Evolutionary conservation across 1,139 yeast species (phyloP).

Genomic region (Sugiyamaella paludigena): DNA sequence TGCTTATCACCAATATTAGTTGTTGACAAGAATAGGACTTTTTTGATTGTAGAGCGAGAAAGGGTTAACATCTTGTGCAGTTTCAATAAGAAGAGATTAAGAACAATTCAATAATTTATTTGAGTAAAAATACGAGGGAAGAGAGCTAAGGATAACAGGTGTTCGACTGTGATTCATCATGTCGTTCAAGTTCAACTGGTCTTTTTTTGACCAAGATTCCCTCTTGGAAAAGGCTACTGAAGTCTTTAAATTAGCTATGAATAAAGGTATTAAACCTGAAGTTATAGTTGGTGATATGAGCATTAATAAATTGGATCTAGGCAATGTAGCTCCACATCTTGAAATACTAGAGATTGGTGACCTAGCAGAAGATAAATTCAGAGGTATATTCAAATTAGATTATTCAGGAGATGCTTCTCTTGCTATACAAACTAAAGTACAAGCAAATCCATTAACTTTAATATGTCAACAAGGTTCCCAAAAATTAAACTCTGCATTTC

Average conservation of each 20-base stretch:
- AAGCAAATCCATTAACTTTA: slow-evolving; percentile 59
- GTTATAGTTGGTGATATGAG: slow-evolving; percentile 68
- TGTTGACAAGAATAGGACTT: no score
- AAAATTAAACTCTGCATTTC: slow-evolving; percentile 15
- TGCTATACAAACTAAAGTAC: slow-evolving; percentile 66
- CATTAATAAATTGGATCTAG: slow-evolving; percentile 71
- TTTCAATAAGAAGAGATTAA: no score
- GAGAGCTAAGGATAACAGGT: no score
- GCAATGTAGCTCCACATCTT: slow-evolving; percentile 63
- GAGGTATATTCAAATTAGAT: slow-evolving; percentile 71
- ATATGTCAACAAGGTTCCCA: slow-evolving; percentile 44
- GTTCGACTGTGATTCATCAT: slow-evolving; percentile 39
- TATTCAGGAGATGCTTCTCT: slow-evolving; percentile 70
- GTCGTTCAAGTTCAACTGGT: slow-evolving; percentile 82
- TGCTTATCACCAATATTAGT: not conserved
- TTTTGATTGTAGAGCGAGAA: no score
- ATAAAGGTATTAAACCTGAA: slow-evolving; percentile 67
- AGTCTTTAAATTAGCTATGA: slow-evolving; percentile 68
- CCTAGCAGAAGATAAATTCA: slow-evolving; percentile 61
- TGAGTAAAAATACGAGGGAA: no score
- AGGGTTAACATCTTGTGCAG: no score
- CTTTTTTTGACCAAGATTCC: slow-evolving; percentile 61
- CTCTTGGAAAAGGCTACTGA: slow-evolving; percentile 64
- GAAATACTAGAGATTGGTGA: slow-evolving; percentile 77
- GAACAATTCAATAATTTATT: no score